Evolutionary conservation across 148 eudicot genomes (phyloP).

Genomic region (Arbutus unedo): DNA sequence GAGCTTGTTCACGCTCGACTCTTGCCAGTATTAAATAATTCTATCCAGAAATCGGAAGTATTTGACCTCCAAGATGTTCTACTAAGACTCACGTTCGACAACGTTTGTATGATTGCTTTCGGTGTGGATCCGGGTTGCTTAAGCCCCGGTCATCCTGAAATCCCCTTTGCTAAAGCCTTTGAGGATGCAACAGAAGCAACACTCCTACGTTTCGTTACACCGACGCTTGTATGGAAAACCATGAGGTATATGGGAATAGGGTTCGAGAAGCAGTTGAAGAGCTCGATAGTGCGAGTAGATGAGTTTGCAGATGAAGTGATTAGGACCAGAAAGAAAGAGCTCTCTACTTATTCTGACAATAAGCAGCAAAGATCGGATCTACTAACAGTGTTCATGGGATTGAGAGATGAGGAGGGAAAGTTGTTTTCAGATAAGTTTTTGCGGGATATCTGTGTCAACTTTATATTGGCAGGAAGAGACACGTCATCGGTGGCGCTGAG

Average conservation of each 20-base stretch:
- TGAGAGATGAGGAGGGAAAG: conserved; percentile 53
- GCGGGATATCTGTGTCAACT: conserved; percentile 81
- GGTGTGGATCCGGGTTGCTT: conserved; percentile 90
- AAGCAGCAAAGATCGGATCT: conserved; percentile 56
- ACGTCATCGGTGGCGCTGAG: conserved; percentile 82
- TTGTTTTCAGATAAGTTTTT: conserved; percentile 63
- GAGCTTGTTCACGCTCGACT: conserved; percentile 67
- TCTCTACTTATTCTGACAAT: conserved; percentile 29
- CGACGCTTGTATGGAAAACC: conserved; percentile 62
- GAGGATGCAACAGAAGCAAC: conserved; percentile 85
- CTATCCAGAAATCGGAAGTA: conserved; percentile 21
- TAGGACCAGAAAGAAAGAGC: conserved; percentile 59
- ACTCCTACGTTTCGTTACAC: conserved; percentile 58
- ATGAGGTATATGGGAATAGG: conserved; percentile 59
- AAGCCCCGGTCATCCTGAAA: conserved; percentile 48
- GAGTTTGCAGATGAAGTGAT: conserved; percentile 69
- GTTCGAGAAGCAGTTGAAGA: conserved; percentile 49
- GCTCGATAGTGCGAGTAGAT: conserved; percentile 55
- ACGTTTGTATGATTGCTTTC: conserved; percentile 82
- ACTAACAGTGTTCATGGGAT: conserved; percentile 64
- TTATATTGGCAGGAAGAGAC: conserved; percentile 84
- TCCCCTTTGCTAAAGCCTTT: conserved; percentile 72
- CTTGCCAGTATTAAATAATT: conserved; percentile 57
- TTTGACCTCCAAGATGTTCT: conserved; percentile 78
- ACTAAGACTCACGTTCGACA: conserved; percentile 70